phyloP scores from a whole-genome alignment of 179 eudicot genomes.

The Silene coronaria region DNA sequence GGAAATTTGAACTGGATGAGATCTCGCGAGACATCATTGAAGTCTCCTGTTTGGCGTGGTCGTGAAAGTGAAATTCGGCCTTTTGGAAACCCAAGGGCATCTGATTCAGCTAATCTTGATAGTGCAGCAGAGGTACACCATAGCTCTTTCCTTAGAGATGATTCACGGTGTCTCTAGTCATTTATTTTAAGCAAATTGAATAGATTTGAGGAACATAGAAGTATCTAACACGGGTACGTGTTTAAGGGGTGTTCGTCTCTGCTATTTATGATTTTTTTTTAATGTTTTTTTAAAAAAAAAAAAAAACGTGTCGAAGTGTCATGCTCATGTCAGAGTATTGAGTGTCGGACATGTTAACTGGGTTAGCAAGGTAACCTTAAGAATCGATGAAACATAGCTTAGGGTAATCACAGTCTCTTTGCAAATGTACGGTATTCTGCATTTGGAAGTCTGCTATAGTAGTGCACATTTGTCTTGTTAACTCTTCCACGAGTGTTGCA shows the following conservation, averaged over 20 bases:
- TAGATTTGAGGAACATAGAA: background rate
- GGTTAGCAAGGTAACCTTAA: background rate
- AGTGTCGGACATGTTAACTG: background rate
- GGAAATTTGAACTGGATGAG: conserved; percentile 99
- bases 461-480: background rate
- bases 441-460: background rate
- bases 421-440: background rate
- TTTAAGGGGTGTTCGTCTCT: background rate
- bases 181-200: background rate
- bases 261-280: too few relatives aligned
- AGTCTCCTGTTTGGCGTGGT: conserved; percentile 95
- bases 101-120: conserved; percentile 99
- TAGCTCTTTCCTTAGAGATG: conserved; percentile 3
- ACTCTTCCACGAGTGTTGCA: background rate
- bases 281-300: background rate
- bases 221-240: background rate
- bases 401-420: background rate
- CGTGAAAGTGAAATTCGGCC: conserved; percentile 97
- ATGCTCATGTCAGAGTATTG: background rate
- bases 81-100: conserved; percentile 85
- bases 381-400: background rate
- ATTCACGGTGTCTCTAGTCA: background rate
- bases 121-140: conserved; percentile 87
- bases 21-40: conserved; percentile 81
- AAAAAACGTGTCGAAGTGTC: background rate